phyloP scores from a whole-genome alignment of 1,284 basidiomycete species.

The Porodaedalea pini region DNA sequence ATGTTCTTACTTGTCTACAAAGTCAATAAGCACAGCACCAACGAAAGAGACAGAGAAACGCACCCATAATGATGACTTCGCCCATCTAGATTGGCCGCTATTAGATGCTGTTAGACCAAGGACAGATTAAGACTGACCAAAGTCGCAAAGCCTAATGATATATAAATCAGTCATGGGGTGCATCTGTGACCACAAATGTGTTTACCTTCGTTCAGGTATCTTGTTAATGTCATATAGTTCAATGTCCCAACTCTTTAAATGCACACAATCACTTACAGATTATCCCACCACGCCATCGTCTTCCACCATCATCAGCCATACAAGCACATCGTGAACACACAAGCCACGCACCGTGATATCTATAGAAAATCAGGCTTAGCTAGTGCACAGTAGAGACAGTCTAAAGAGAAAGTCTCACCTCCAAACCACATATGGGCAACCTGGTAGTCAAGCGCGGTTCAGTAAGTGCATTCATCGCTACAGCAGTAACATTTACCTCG shows the following conservation, averaged over 20 bases:
- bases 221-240: not conserved
- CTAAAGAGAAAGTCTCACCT: not conserved
- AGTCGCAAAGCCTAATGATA: conserved; percentile 79
- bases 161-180: conserved; percentile 28
- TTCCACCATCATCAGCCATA: conserved; percentile 48
- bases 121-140: conserved; percentile 43
- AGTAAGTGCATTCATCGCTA: not conserved
- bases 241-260: not conserved
- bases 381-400: not conserved
- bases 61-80: conserved; percentile 86
- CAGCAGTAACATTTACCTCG: conserved; percentile 50
- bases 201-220: conserved; percentile 76
- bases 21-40: not conserved
- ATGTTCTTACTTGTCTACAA: conserved; percentile 44
- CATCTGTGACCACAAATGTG: not conserved
- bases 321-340: conserved; percentile 45
- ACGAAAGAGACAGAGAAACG: conserved; percentile 26
- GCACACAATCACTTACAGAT: conserved; percentile 38
- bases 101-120: not conserved
- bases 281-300: conserved; percentile 94
- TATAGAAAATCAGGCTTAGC: conserved; percentile 2
- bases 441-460: not conserved
- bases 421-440: conserved; percentile 75
- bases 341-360: conserved; percentile 55
- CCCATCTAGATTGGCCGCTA: conserved; percentile 58